Base-by-base conservation (phyloP, 441 rosid genomes). In the Jatropha multifida region DNA sequence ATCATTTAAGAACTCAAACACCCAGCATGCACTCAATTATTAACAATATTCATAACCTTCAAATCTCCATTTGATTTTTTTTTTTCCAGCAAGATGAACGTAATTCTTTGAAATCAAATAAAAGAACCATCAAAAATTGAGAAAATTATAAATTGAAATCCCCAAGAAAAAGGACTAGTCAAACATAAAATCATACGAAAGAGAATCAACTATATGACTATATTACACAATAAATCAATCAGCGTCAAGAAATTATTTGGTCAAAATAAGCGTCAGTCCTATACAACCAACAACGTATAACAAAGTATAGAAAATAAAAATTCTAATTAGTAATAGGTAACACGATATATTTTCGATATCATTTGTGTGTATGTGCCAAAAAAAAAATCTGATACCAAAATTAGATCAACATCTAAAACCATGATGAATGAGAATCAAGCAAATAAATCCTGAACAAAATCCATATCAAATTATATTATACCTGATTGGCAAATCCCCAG, bases 401-500 rank as follows among this genome's bases (percentile, higher is more conserved):
- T 48, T 20, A 32, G 60, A 68, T 71, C 68, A 41, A 64, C 12
- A 77, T 32, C 11, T 7, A 40, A 48, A 48, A 46, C 15, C 75
- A 48, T 49, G 51, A 55, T 59, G 17, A 46, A 12, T 75, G 17
- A 64, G 44, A 74, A 65, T 23, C 38, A 67, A 74, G 69, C 52
- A 5, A 37, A 41, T 8, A 54, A 61, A 71, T 37, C 20, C 44
- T 56, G 60, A 65, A 26, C 42, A 63, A 10, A 12, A 42, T 58
- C 42, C 15, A 78, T 7, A 68, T 51, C 5, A 41, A 32, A 61
- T 17, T 8, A 41, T 32, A 65, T 44, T 83, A 62, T 78, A 92
- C 99, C 98, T 95, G 99, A 88, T 95, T 95, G 32, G 99, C 99
- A 77, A 95, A 89, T 40, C 99, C 99, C 99, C 99, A 95, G 78